Base-by-base conservation (phyloP, 1,139 yeast species). In the Yamadazyma aaseri region DNA sequence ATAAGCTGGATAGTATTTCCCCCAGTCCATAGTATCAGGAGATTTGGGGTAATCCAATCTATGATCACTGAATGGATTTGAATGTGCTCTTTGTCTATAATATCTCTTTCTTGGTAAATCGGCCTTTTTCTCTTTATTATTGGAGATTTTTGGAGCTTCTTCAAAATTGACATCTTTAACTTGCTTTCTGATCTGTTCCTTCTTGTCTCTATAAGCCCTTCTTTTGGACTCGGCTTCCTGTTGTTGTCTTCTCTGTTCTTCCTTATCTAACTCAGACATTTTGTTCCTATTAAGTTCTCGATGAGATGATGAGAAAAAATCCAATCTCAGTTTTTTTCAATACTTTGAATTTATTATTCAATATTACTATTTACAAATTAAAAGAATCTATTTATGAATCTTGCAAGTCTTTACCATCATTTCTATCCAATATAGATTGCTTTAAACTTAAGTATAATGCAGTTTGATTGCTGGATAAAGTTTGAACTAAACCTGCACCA, bases 21-120 rank as follows among this genome's bases (percentile, higher is more conserved):
- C 56, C 99, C 99, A 92, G 53, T 87, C 81, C 98, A 94, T 92
- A 18, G 69, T 72, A 26, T 69, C 75, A 2, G 99, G 98, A 15
- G 76, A 68, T 29, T 63, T 59, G 12, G 99, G 98, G 51, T 92
- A 92, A 43, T 86, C 96, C 34, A 94, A 69, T 50, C 82, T 78
- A 59, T 92, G 98, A 59, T 92, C 99, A 13, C 96, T 86, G 51
- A 92, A 92, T 17, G 98, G 98, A 54, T 92, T 92, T 2, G 97
- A 89, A 56, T 92, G 99, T 2, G 98, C 98, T 58, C 99, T 71
- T 62, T 92, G 99, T 56, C 99, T 76, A 58, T 92, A 94, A 58
- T 75, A 92, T 50, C 92, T 75, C 60, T 94, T 94, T 60, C 85
- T 73, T 26, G 94, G 94, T 36, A 83, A 60, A 26, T 75, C 79